Evolutionary conservation across 2,329 filamentous ascomycete genomes (phyloP).

Genomic region (Canariomyces notabilis): DNA sequence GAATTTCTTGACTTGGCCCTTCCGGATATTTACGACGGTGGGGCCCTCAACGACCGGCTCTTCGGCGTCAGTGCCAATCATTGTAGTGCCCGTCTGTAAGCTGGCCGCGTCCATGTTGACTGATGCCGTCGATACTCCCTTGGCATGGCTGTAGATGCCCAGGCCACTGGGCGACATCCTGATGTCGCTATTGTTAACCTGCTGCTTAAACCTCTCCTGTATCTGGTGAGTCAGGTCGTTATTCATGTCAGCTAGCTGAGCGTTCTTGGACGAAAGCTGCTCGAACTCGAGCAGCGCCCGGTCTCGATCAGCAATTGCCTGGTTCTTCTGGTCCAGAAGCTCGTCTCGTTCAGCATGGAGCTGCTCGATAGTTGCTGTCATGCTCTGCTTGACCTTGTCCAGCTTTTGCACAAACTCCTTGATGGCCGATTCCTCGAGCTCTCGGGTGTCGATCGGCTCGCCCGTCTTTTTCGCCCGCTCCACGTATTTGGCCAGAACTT

Average conservation of each 20-base stretch:
- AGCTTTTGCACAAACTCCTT: slow-evolving; percentile 81
- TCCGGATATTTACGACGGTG: slow-evolving; percentile 93
- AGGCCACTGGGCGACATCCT: slow-evolving; percentile 47
- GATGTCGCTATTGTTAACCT: slow-evolving; percentile 46
- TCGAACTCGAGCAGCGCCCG: slow-evolving; percentile 94
- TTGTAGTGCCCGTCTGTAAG: slow-evolving; percentile 52
- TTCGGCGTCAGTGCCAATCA: slow-evolving; percentile 58
- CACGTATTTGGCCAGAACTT: slow-evolving; percentile 83
- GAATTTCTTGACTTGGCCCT: slow-evolving; percentile 92
- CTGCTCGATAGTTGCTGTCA: slow-evolving; percentile 54
- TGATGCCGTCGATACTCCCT: slow-evolving; percentile 46
- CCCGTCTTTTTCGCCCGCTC: slow-evolving; percentile 80
- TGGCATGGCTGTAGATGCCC: slow-evolving; percentile 51
- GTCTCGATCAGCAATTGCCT: slow-evolving; percentile 79
- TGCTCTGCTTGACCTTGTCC: slow-evolving; percentile 55
- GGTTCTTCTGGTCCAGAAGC: slow-evolving; percentile 77
- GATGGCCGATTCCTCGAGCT: slow-evolving; percentile 83
- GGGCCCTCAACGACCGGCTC: slow-evolving; percentile 69
- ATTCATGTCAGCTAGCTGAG: slow-evolving; percentile 89
- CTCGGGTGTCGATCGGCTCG: slow-evolving; percentile 71
- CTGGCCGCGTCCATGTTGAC: slow-evolving; percentile 49
- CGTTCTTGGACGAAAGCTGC: slow-evolving; percentile 88
- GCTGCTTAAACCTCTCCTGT: slow-evolving; percentile 85
- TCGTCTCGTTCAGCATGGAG: slow-evolving; percentile 70
- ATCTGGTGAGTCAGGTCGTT: slow-evolving; percentile 93